Evolutionary conservation across 2,329 filamentous ascomycete genomes (phyloP).

Genomic region (Fusarium lateritium): DNA sequence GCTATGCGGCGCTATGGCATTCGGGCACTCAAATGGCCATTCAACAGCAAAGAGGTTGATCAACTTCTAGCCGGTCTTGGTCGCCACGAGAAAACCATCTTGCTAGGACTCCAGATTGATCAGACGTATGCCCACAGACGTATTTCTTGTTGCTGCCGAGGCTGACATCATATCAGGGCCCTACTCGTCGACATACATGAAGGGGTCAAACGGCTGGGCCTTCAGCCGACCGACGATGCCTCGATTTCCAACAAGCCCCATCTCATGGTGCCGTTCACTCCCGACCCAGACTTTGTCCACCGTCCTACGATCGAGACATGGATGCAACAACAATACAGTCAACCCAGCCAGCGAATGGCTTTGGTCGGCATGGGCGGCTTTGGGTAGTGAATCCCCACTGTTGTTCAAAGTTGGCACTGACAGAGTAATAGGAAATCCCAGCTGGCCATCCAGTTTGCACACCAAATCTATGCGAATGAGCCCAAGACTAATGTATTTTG

Average conservation of each 20-base stretch:
- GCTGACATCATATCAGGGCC: background rate
- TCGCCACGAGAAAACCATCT: background rate
- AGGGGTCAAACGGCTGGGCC: background rate
- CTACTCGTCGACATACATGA: conserved; percentile 4
- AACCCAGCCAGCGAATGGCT: conserved; percentile 36
- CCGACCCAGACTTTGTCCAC: conserved; percentile 51
- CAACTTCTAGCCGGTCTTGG: background rate
- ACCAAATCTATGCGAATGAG: conserved; percentile 47
- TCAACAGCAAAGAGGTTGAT: conserved; percentile 17
- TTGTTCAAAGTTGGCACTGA: background rate
- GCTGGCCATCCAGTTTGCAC: conserved; percentile 56
- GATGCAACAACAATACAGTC: conserved; percentile 41
- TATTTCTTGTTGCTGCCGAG: background rate
- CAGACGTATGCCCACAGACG: conserved; percentile 6
- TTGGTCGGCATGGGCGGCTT: conserved; percentile 52
- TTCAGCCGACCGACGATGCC: background rate
- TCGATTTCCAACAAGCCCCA: background rate
- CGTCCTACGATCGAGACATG: conserved; percentile 48
- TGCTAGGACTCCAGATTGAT: conserved; percentile 9
- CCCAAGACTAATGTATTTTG: conserved; percentile 55
- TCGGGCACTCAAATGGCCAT: conserved; percentile 31
- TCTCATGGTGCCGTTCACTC: conserved; percentile 48
- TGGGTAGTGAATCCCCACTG: background rate
- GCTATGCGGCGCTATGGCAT: conserved; percentile 17
- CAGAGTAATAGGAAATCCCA: conserved; percentile 44